Evolutionary conservation across 2,329 filamentous ascomycete genomes (phyloP), one percentile per base, ranked within the genome.

Genomic region (Ambrosiella cleistominuta): DNA sequence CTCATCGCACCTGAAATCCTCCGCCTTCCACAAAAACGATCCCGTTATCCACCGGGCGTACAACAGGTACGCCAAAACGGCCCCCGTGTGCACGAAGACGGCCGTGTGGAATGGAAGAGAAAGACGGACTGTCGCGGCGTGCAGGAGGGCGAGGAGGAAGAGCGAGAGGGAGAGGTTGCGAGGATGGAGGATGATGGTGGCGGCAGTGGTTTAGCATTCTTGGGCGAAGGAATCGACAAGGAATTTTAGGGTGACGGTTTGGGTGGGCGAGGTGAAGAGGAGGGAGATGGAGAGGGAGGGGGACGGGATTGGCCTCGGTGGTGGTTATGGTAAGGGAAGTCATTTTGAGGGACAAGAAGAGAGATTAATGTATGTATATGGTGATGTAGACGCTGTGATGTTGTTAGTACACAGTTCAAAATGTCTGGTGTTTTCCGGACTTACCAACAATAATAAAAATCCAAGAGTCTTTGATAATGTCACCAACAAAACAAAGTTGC

Each of bases 211-310:
- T 68, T 89, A 83, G 57, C 86, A 82, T 70, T 93, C 87, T 67
- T 94, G 86, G 19, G 87, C 86, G 58, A 94, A 80, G 62, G 83
- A 86, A 70, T 93, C 87, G 56, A 86, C 82, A 51, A 94, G 75
- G n/a, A 95, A 76, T 62, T 78, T 78, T 58, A 95, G 73, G 9
- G 83, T 84, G 58, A 80, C 75, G 62, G 80, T 71, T 66, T 83
- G 15, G 52, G 51, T 39, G 39, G 57, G 17, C 19, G 51, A 7
- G 49, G 12, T 1, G 11, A 27, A 1, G 52, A 13, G n/a, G 52
- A 13, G 27, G 35, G 40, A n/a, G 27, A 47, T 13, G 51, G 15
- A 27, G 39, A 39, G 36, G 36, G 13, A 15, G 35, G 11, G 13
- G 42, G 5, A 13, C 1, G 44, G 44, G 44, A 8, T 47, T 17